These are phyloP conservation scores for Candida andamanensis DNA, from an alignment of 805 yeast genomes.

Conservation along the genomic window DNA sequence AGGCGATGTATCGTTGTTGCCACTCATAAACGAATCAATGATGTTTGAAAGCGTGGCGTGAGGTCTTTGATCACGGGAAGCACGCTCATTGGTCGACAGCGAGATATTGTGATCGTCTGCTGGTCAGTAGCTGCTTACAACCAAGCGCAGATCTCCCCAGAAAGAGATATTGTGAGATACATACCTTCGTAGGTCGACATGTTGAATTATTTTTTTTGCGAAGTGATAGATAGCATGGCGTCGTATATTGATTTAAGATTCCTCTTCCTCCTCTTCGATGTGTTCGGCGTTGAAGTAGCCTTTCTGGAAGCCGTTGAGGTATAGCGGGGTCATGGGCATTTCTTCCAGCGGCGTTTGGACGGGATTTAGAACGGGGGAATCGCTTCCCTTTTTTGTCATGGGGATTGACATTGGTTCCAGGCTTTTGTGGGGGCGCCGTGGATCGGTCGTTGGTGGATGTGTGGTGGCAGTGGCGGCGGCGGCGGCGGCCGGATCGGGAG, in stretches of 20 bases:
- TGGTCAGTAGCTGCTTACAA: slow-evolving; percentile 1
- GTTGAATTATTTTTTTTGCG: background rate
- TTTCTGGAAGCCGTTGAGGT: slow-evolving; percentile 11
- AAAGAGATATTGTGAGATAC: no score
- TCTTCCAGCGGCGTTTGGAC: slow-evolving; percentile 41
- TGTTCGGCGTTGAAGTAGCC: slow-evolving; percentile 6
- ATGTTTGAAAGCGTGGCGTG: slow-evolving; percentile 23
- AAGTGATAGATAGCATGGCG: background rate
- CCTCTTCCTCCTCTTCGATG: slow-evolving; percentile 9
- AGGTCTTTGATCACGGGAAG: slow-evolving; percentile 20
- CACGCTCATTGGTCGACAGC: slow-evolving; percentile 3
- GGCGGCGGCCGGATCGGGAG: no score
- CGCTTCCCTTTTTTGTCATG: slow-evolving; percentile 8
- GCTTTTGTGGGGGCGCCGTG: slow-evolving; percentile 2
- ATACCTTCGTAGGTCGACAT: slow-evolving; percentile 45
- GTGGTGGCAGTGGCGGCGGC: background rate
- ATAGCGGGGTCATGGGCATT: slow-evolving; percentile 41
- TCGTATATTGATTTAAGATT: background rate
- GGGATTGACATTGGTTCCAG: slow-evolving; percentile 8
- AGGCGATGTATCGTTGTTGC: background rate
- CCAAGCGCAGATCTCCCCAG: no score
- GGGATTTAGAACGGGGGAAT: slow-evolving; percentile 32
- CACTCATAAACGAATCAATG: slow-evolving; percentile 31
- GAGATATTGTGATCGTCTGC: slow-evolving; percentile 37
- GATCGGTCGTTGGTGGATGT: slow-evolving; percentile 2